Evolutionary conservation across 805 yeast genomes (phyloP).

Genomic region (Yamadazyma sp.): DNA sequence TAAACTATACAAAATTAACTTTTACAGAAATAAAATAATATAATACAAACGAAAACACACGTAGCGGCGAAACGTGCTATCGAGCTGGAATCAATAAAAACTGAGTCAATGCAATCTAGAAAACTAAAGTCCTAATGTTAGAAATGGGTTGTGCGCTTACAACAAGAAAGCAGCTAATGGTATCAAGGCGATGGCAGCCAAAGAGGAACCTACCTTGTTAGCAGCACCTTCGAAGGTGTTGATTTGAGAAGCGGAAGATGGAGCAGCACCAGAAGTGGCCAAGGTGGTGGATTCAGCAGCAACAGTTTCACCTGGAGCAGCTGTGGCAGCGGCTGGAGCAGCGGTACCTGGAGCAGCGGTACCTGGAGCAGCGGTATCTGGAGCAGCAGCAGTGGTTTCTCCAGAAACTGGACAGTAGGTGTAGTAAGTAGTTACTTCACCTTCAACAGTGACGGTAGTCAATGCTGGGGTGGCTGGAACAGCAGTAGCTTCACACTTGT

Average conservation of each 20-base stretch:
- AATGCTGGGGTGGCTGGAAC: constrained; percentile 4
- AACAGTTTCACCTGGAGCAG: constrained; percentile 11
- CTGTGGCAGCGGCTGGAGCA: constrained; percentile 12
- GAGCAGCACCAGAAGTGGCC: constrained; percentile 15
- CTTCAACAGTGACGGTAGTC: constrained; percentile 20
- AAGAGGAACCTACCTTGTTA: constrained; percentile 21
- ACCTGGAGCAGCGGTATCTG: constrained; percentile 9
- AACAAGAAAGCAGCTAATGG: constrained; percentile 36
- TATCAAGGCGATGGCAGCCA: constrained; percentile 29
- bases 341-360: constrained; percentile 8
- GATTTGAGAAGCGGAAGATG: constrained; percentile 16
- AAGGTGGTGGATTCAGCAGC: constrained; percentile 12
- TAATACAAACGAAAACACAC: constrained; percentile 5
- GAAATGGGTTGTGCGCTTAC: constrained; percentile 19
- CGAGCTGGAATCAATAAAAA: constrained; percentile 1
- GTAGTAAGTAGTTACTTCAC: constrained; percentile 25
- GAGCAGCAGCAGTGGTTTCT: constrained; percentile 19
- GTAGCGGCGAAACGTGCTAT: constrained; percentile 9
- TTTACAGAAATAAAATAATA: constrained; percentile 11
- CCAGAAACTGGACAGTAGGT: constrained; percentile 29
- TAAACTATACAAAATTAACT: constrained; percentile 10
- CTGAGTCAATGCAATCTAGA: background rate
- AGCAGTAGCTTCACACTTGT: constrained; percentile 20
- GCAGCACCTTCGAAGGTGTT: constrained; percentile 29
- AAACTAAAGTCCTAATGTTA: constrained; percentile 1